Conservation (phyloP, 1,139 yeast genomes). For the Hyphopichia khmerensis region DNA sequence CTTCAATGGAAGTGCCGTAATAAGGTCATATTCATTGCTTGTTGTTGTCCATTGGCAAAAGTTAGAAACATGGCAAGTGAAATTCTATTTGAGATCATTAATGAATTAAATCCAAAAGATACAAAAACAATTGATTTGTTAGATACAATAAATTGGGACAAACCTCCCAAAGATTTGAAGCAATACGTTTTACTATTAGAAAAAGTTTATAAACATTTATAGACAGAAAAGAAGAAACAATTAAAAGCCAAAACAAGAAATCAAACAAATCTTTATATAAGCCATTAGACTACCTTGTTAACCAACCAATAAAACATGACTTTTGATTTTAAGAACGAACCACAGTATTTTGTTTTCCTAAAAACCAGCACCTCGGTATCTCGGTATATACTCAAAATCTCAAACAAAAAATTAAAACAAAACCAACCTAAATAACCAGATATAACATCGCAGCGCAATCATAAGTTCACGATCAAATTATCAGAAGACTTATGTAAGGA, state of each 20-base stretch:
- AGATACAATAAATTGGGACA: conserved; percentile 23
- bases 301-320: too few relatives aligned
- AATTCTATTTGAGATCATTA: conserved; percentile 30
- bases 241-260: background rate
- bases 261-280: too few relatives aligned
- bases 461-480: conserved; percentile 28
- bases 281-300: too few relatives aligned
- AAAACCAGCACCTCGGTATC: background rate
- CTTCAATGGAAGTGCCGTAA: conserved; percentile 15
- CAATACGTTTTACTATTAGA: conserved; percentile 1
- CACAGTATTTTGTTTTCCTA: too few relatives aligned
- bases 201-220: conserved; percentile 1
- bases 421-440: too few relatives aligned
- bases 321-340: too few relatives aligned
- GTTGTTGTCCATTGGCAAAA: conserved; percentile 26
- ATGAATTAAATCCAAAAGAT: conserved; percentile 15
- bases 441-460: too few relatives aligned
- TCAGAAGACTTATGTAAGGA: conserved; percentile 21
- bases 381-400: too few relatives aligned
- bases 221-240: background rate
- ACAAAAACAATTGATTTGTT: conserved; percentile 5
- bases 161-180: conserved; percentile 8
- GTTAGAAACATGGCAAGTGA: conserved; percentile 33
- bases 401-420: too few relatives aligned
- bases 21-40: conserved; percentile 29